phyloP scores from a whole-genome alignment of 2,329 filamentous ascomycete species.

The Ceratocystis albifundus region DNA sequence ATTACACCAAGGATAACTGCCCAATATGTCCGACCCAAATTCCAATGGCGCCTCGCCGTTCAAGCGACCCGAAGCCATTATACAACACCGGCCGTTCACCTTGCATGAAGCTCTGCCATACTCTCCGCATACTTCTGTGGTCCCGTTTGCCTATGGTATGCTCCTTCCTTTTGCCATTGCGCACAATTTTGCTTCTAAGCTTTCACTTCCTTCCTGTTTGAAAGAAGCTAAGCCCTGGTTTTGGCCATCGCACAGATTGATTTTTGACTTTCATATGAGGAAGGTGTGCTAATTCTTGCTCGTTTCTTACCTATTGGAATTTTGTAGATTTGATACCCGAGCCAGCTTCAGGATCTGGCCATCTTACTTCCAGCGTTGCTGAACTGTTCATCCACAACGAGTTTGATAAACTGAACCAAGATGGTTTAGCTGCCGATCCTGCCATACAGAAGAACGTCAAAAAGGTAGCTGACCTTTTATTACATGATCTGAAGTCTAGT shows the following conservation, averaged over 20 bases:
- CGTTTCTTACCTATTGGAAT: conserved; percentile 8
- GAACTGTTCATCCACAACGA: conserved; percentile 42
- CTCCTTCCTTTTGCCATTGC: conserved; percentile 5
- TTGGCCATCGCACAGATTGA: not conserved
- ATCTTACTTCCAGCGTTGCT: conserved; percentile 40
- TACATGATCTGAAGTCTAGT: conserved; percentile 60
- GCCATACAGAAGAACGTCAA: conserved; percentile 55
- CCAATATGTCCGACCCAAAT: conserved; percentile 15
- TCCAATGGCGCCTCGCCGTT: conserved; percentile 20
- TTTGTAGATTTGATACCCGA: conserved; percentile 52
- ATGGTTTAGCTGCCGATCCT: conserved; percentile 45
- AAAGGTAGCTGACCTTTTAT: conserved; percentile 60
- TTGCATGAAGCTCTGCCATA: conserved; percentile 70
- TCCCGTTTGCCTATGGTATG: conserved; percentile 64
- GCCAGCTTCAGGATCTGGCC: conserved; percentile 47
- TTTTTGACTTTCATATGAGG: conserved; percentile 21
- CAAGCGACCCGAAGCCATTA: conserved; percentile 19
- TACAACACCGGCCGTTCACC: conserved; percentile 39
- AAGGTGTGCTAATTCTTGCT: conserved; percentile 3
- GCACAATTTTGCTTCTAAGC: not conserved
- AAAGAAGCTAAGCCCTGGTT: not conserved
- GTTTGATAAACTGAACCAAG: conserved; percentile 59
- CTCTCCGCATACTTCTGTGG: conserved; percentile 68
- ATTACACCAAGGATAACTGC: not conserved
- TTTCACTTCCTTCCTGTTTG: not conserved